Evolutionary conservation across 768 basidiomycete species (phyloP).

Genomic region (Lentinula sp.): DNA sequence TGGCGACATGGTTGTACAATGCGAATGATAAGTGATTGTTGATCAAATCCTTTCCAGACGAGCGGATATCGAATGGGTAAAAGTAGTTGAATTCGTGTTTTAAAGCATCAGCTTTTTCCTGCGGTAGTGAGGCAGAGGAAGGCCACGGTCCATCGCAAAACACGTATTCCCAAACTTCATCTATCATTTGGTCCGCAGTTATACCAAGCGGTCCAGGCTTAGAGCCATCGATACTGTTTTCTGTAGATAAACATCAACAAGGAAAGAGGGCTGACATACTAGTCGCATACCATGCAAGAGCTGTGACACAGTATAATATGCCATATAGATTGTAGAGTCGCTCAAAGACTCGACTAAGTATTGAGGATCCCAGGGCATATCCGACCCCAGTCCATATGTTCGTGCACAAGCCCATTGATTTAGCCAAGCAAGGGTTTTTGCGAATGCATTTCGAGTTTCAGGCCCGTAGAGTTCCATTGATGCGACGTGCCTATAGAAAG

Average conservation of each 20-base stretch:
- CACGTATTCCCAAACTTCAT: conserved; percentile 96
- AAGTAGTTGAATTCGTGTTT: conserved; percentile 94
- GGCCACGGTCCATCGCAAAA: conserved; percentile 77
- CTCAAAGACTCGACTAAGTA: conserved; percentile 96
- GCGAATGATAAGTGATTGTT: conserved; percentile 94
- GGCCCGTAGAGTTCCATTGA: conserved; percentile 85
- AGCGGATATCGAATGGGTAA: conserved; percentile 97
- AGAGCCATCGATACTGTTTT: conserved; percentile 70
- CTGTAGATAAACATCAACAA: conserved; percentile 26
- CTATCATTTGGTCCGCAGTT: conserved; percentile 88
- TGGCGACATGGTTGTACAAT: conserved; percentile 90
- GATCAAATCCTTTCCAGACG: conserved; percentile 95
- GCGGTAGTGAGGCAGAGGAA: conserved; percentile 53
- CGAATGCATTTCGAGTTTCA: conserved; percentile 93
- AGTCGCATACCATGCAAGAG: conserved; percentile 73
- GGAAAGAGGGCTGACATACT: neutral
- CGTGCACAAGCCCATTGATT: conserved; percentile 99
- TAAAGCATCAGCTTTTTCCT: conserved; percentile 76
- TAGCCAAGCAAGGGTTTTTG: conserved; percentile 89
- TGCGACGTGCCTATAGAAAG: conserved; percentile 53
- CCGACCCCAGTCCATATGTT: conserved; percentile 92
- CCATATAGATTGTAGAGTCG: conserved; percentile 98
- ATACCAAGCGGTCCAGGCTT: conserved; percentile 80
- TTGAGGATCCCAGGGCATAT: conserved; percentile 93
- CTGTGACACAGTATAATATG: conserved; percentile 93